Evolutionary conservation across 495 filamentous ascomycete genomes (phyloP), one percentile per base, ranked within the genome.

Genomic region (Filosporella fistucella): DNA sequence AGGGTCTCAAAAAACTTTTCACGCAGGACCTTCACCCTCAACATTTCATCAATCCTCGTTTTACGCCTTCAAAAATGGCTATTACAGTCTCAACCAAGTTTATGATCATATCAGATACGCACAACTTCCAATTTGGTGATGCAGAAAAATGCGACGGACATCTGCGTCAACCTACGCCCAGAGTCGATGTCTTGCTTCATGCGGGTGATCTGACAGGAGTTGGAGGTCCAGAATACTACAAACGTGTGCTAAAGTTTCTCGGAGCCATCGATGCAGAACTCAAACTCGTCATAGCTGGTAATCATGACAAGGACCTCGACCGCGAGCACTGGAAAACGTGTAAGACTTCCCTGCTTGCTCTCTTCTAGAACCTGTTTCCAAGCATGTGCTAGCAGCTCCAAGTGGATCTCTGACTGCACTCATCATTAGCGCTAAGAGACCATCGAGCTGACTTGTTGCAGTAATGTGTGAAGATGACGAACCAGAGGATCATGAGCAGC

Each of bases 221-320:
- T 42, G 85, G 85, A 3, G 71, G 73, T 9, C 42, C 74, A 1
- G 33, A 60, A 33, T 78, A 87, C 49, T 82, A 82, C 58, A 56
- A 70, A 14, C 45, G 51, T 8, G 68, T 72, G 4, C 55, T 90
- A 22, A 44, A 66, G 1, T 71, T 86, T 56, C 68, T 93, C 10
- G 58, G 60, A 10, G 51, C 43, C 0, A 75, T 82, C 41, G 58
- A 77, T 4, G 86, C 88, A 0, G 74, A 81, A 12, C 63, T 90
- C 5, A 94, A 91, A 49, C 67, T 91, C 29, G 78, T 91, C 30
- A 89, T 94, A 46, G 79, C 87, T 0, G 87, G 88, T 0, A 91
- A 91, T 62, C 88, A 91, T 63, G 87, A 91, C 58, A 74, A 86
- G 47, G 78, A 78, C 1, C 74, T 91, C 1, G 85, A 93, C 59